Evolutionary conservation across 2,329 filamentous ascomycete species (phyloP).

Genomic region (Alternaria brassicicola): DNA sequence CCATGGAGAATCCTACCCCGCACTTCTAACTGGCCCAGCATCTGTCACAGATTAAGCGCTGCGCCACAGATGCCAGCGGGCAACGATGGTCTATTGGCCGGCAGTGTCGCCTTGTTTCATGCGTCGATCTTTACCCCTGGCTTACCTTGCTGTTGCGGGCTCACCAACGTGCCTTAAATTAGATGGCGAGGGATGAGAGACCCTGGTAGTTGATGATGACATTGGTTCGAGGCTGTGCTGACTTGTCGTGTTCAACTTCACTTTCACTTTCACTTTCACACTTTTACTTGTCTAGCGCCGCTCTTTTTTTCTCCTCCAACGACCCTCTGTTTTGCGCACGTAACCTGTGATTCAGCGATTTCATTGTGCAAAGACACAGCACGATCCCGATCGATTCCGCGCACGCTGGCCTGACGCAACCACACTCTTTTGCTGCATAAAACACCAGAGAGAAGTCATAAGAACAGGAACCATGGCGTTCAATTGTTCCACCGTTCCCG

Average conservation of each 20-base stretch:
- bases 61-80: conserved; percentile 32
- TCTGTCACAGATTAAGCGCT: conserved; percentile 41
- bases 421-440: background rate
- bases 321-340: background rate
- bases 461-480: conserved; percentile 16
- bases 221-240: conserved; percentile 13
- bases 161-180: conserved; percentile 20
- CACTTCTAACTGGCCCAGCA: conserved; percentile 18
- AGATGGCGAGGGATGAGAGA: conserved; percentile 8
- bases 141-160: background rate
- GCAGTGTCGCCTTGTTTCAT: conserved; percentile 24
- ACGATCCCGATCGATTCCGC: background rate
- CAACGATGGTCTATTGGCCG: conserved; percentile 27
- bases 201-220: conserved; percentile 21
- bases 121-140: conserved; percentile 24
- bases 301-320: background rate
- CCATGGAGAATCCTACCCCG: background rate
- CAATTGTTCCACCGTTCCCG: conserved; percentile 55
- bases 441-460: background rate
- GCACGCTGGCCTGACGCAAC: background rate
- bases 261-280: background rate
- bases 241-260: conserved; percentile 4
- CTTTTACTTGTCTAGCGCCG: background rate
- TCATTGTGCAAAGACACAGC: background rate
- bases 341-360: background rate